These are phyloP conservation scores for Naematelia aurantialba DNA, from an alignment of 768 basidiomycete species.

Conservation along the genomic window DNA sequence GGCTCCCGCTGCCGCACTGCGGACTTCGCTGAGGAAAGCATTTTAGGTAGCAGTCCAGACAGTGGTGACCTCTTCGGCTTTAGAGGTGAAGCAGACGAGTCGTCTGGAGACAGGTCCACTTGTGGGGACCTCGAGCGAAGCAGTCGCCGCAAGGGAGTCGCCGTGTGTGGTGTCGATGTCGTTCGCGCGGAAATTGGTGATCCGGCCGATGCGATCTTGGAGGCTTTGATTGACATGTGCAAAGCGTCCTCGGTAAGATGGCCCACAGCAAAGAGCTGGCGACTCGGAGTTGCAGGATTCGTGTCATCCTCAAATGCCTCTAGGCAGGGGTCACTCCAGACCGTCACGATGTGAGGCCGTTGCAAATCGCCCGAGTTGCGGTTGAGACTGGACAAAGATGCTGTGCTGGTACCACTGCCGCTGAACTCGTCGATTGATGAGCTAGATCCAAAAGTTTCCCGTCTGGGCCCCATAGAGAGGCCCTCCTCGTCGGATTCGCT, in stretches of 20 bases:
- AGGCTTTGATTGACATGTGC: constrained; percentile 15
- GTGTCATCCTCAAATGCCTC: constrained; percentile 25
- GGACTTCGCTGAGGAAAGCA: constrained; percentile 31
- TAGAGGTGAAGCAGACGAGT: background rate
- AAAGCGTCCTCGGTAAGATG: constrained; percentile 5
- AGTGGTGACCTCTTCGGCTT: constrained; percentile 19
- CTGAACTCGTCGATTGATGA: constrained; percentile 36
- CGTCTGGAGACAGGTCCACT: background rate
- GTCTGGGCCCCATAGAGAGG: constrained; percentile 6
- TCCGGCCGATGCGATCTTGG: constrained; percentile 7
- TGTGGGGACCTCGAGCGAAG: background rate
- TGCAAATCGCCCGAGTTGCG: constrained; percentile 31
- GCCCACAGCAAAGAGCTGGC: constrained; percentile 20
- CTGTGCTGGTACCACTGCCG: constrained; percentile 32
- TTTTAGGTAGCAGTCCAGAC: constrained; percentile 24
- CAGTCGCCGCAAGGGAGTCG: background rate
- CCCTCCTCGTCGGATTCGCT: constrained; percentile 1
- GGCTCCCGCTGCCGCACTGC: background rate
- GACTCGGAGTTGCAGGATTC: constrained; percentile 21
- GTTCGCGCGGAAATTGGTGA: background rate
- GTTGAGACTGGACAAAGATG: constrained; percentile 26
- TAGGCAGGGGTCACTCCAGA: constrained; percentile 19
- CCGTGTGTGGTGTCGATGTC: background rate
- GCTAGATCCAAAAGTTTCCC: constrained; percentile 32
- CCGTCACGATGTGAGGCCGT: constrained; percentile 25